phyloP scores from a whole-genome alignment of 768 basidiomycete species.

The Mycena metata region DNA sequence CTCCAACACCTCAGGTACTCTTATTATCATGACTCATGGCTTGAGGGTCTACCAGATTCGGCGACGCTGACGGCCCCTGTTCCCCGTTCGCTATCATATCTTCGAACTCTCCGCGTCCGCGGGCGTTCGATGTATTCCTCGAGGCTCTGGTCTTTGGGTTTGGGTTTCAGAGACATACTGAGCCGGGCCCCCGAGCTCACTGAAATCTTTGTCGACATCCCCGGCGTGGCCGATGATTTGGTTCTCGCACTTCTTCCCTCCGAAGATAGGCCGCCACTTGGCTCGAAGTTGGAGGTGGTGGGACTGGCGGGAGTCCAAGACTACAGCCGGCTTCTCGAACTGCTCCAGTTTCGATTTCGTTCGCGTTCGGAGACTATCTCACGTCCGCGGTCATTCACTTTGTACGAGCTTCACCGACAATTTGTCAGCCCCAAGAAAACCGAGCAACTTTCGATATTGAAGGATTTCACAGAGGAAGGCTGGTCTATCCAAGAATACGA shows the following conservation, averaged over 20 bases:
- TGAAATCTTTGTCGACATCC: slow-evolving; percentile 6
- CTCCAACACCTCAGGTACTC: neutral
- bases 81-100: neutral
- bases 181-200: neutral
- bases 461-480: neutral
- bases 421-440: no score
- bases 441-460: neutral
- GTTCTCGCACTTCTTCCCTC: neutral
- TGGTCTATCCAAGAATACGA: neutral
- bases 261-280: neutral
- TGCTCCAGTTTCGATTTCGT: neutral
- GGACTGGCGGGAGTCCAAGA: neutral
- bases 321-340: neutral
- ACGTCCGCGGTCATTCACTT: neutral
- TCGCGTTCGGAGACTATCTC: neutral
- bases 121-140: no score
- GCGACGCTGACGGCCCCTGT: neutral
- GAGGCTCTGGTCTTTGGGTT: neutral
- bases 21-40: neutral
- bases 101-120: neutral
- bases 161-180: neutral
- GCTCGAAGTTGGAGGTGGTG: neutral
- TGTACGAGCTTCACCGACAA: neutral
- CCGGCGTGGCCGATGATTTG: neutral
- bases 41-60: no score